Conservation (phyloP, 495 filamentous ascomycete genomes). For the Melanomma pulvis-pyrius region DNA sequence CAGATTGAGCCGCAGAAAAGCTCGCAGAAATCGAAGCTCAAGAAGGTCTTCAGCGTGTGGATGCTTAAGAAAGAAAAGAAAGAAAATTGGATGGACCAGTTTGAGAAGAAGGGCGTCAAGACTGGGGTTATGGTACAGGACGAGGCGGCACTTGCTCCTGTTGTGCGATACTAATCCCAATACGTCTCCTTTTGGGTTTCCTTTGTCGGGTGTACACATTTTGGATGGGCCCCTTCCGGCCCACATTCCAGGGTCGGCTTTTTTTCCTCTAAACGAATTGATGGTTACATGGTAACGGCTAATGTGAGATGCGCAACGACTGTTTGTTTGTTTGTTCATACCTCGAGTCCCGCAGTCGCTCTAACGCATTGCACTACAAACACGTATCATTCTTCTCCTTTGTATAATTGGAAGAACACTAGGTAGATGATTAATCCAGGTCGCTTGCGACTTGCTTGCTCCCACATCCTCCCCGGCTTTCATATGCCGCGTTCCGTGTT, state of each 20-base stretch:
- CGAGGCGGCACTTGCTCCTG: constrained; percentile 38
- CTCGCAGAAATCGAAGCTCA: constrained; percentile 20
- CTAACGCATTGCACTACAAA: not conserved
- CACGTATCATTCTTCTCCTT: constrained; percentile 1
- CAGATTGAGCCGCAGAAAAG: constrained; percentile 12
- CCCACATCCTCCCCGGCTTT: not conserved
- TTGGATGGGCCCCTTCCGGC: not conserved
- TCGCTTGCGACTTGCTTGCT: not conserved
- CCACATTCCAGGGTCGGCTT: not conserved
- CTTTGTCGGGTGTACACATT: not conserved
- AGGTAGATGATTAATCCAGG: not conserved
- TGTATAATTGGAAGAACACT: not conserved
- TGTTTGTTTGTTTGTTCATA: not conserved
- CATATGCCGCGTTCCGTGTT: too few relatives aligned
- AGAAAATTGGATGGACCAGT: constrained; percentile 39
- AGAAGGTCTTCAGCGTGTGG: constrained; percentile 38
- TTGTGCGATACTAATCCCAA: constrained; percentile 40
- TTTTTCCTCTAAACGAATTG: not conserved
- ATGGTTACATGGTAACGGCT: constrained; percentile 1
- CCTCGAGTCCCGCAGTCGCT: not conserved
- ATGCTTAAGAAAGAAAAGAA: constrained; percentile 39
- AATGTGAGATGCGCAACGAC: constrained; percentile 7
- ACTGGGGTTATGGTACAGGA: constrained; percentile 39
- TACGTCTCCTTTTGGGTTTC: not conserved
- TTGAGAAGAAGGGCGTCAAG: constrained; percentile 36